These are phyloP conservation scores for Dioscorea dumetorum DNA, from an alignment of 106 monocot species.

Conservation along the genomic window DNA sequence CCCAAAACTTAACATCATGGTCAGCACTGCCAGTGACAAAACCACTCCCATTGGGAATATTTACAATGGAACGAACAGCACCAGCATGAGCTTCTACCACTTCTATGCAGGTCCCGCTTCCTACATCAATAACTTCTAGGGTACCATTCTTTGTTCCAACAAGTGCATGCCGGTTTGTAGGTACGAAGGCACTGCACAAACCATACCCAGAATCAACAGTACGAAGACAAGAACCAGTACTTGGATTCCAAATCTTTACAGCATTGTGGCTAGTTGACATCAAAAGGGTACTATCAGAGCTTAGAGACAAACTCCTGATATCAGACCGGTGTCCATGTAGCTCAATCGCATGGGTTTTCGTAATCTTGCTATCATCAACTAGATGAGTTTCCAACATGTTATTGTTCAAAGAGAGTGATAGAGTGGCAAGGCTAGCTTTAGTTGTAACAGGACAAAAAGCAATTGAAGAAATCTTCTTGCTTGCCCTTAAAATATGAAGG, in stretches of 20 bases:
- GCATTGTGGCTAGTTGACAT: conserved; percentile 95
- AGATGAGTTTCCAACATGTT: conserved; percentile 81
- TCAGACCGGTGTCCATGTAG: conserved; percentile 92
- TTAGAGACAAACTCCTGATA: conserved; percentile 79
- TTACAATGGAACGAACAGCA: conserved; percentile 53
- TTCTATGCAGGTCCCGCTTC: conserved; percentile 68
- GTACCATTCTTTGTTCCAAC: conserved; percentile 82
- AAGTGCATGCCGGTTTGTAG: conserved; percentile 68
- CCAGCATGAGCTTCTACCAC: conserved; percentile 69
- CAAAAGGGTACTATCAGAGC: conserved; percentile 67
- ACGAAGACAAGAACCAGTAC: conserved; percentile 72
- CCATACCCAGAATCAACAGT: conserved; percentile 91
- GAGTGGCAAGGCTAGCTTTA: conserved; percentile 45
- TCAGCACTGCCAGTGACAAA: conserved; percentile 88
- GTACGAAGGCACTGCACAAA: conserved; percentile 71
- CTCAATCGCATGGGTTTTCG: conserved; percentile 62
- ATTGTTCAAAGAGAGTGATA: conserved; percentile 82
- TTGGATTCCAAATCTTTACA: conserved; percentile 94
- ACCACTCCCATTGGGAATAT: conserved; percentile 60
- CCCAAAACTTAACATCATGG: conserved; percentile 92
- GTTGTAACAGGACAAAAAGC: conserved; percentile 67
- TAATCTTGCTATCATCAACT: conserved; percentile 32
- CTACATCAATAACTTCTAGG: conserved; percentile 85
- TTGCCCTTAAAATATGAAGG: conserved; percentile 45
- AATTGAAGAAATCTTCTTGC: conserved; percentile 81